Percentiles rank a stretch among this genome's conserved stretches.
These are phyloP conservation scores for Echinosophora koreensis DNA, from an alignment of 306 rosid species.

Conservation along the genomic window DNA sequence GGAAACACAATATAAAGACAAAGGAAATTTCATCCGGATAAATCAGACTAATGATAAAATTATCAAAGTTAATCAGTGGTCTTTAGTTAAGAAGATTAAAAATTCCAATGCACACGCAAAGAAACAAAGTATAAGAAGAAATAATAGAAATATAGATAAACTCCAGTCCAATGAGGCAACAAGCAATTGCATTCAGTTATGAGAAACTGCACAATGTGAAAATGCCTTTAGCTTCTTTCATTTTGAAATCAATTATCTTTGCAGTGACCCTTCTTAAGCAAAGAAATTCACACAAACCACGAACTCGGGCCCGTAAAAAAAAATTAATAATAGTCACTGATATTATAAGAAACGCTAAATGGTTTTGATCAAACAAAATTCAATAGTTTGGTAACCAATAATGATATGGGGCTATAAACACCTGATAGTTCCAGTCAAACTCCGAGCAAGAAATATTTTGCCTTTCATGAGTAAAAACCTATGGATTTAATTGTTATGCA, in stretches of 20 bases:
- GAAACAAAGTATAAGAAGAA: neutral
- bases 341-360: slow-evolving; percentile 8
- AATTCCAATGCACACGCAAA: slow-evolving; percentile 2
- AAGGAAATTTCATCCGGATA: neutral
- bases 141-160: slow-evolving; percentile 4
- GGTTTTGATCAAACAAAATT: slow-evolving; percentile 15
- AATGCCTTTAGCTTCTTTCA: slow-evolving; percentile 9
- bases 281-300: slow-evolving; percentile 30
- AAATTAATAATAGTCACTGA: neutral
- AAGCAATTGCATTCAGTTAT: slow-evolving; percentile 10
- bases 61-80: neutral
- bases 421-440: slow-evolving; percentile 18
- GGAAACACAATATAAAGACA: neutral
- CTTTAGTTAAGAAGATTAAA: slow-evolving; percentile 15
- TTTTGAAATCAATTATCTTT: neutral
- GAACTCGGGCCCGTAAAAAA: neutral
- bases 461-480: neutral
- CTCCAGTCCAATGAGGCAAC: neutral
- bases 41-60: slow-evolving; percentile 5
- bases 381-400: slow-evolving; percentile 17
- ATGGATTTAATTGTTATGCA: too few relatives aligned
- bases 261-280: slow-evolving; percentile 21
- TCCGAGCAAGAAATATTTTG: neutral
- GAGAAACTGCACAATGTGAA: slow-evolving; percentile 13
- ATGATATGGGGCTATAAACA: neutral